Base-by-base conservation (phyloP, 768 basidiomycete genomes). In the Tulasnella sp. region DNA sequence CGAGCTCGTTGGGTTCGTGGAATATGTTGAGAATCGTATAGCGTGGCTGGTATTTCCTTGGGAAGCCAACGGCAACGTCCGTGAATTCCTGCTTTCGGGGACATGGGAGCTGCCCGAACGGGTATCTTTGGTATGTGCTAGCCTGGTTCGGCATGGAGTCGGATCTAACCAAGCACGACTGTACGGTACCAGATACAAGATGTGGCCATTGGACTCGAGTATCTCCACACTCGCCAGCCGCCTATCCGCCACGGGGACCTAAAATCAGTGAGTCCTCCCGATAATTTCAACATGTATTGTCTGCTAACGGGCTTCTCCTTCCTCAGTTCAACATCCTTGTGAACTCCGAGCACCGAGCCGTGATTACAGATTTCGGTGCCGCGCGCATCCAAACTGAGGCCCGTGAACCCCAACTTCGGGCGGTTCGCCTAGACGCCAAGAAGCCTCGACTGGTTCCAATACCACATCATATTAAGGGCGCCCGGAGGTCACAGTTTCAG, bases 241-340 rank as follows among this genome's bases (percentile, higher is more conserved):
- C 72, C 72, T 28, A 72, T 72, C 31, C 28, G 72, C 28, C 72
- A 72, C 22, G 72, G 72, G 12, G 72, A 72, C 14, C 34, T 72
- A 18, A 72, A 72, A 42, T 72, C 72, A 3, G 72, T 72, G 41
- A 72, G 72, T 34, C 22, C 28, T 72, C 22, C 3, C 72, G 28
- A 22, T 3, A 12, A 6, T 16, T 46, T 46, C 44, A 37, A 20
- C 41, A 2, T 11, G 6, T 4, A 18, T 12, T 16, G 7, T 24
- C 41, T 72, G 18, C 12, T 46, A 46, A 46, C 7, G 7, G 4
- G 34, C 14, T 46, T 42, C 24, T 72, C n/a, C n/a, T n/a, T 72
- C 16, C 12, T 72, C 72, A 72, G 72, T 28, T 72, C 22, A 72
- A 72, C 31, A 72, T 72, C 28, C 72, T 72, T 18, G 72, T 72